Conservation (phyloP, 2,329 filamentous ascomycete genomes). For the Ramularia endophylla region DNA sequence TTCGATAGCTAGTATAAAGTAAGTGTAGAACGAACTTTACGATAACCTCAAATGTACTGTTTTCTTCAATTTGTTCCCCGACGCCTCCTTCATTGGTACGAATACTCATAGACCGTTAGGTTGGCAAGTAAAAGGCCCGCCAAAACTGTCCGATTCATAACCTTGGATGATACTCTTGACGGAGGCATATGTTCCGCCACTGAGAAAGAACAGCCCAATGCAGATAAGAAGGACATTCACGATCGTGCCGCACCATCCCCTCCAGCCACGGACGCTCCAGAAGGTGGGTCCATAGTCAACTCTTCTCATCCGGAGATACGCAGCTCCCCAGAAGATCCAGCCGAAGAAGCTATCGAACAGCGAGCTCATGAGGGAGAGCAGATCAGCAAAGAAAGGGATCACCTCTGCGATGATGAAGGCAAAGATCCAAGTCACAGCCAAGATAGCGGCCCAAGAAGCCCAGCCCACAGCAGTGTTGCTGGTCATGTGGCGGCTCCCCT, state of each 20-base stretch:
- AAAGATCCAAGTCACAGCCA: slow-evolving; percentile 71
- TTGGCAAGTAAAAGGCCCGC: slow-evolving; percentile 68
- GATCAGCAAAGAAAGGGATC: slow-evolving; percentile 85
- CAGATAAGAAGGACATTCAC: slow-evolving; percentile 69
- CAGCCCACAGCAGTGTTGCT: slow-evolving; percentile 78
- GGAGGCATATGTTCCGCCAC: slow-evolving; percentile 69
- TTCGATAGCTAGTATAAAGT: too few relatives aligned
- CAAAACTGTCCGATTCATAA: slow-evolving; percentile 59
- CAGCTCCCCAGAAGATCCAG: slow-evolving; percentile 90
- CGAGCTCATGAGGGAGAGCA: slow-evolving; percentile 70
- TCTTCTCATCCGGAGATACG: slow-evolving; percentile 69
- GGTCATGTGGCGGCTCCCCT: slow-evolving; percentile 70
- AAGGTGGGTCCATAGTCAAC: slow-evolving; percentile 55
- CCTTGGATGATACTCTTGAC: slow-evolving; percentile 70
- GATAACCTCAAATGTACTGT: too few relatives aligned
- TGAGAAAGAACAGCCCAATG: slow-evolving; percentile 75
- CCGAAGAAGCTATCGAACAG: slow-evolving; percentile 91
- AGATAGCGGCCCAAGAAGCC: slow-evolving; percentile 68
- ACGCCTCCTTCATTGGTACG: not conserved
- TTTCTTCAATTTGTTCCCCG: not conserved
- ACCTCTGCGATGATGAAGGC: slow-evolving; percentile 90
- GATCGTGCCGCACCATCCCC: slow-evolving; percentile 49
- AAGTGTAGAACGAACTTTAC: too few relatives aligned
- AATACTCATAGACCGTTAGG: slow-evolving; percentile 48
- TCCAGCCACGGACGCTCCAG: slow-evolving; percentile 49